Conservation (phyloP, 208 protist species). For the Perkinsela sp. region DNA sequence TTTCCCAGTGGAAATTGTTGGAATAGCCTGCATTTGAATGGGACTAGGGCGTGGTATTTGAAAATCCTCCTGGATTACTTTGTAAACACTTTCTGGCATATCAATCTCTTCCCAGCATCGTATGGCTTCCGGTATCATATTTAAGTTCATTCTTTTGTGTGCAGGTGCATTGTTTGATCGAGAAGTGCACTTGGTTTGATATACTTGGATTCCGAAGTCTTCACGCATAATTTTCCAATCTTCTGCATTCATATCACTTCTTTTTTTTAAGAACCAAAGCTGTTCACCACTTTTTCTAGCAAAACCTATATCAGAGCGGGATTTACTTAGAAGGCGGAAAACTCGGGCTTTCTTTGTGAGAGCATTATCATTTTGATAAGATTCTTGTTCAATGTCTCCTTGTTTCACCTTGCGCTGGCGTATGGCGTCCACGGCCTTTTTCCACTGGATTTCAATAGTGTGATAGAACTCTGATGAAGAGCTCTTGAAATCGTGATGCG, state of each 20-base stretch:
- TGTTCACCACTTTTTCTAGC: background rate
- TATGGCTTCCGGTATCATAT: background rate
- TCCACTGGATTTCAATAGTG: no score
- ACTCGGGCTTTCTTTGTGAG: background rate
- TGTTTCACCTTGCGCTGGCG: no score
- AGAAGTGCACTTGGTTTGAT: background rate
- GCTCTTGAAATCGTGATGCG: no score
- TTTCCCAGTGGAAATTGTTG: constrained; percentile 61
- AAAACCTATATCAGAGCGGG: background rate
- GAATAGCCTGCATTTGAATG: constrained; percentile 91
- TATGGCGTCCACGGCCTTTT: no score
- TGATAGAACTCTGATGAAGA: no score
- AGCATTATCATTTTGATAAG: no score
- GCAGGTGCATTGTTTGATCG: no score
- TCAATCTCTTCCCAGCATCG: background rate
- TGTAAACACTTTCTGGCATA: background rate
- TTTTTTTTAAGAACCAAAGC: background rate
- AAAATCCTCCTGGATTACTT: background rate
- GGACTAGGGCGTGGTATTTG: constrained; percentile 64
- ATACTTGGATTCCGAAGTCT: background rate
- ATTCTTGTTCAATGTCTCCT: no score
- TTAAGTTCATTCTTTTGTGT: no score
- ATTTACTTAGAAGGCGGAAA: background rate
- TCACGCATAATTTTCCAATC: constrained; percentile 1
- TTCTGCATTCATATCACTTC: background rate